Conservation (phyloP, 2,329 filamentous ascomycete species). For the Colletotrichum phormii region DNA sequence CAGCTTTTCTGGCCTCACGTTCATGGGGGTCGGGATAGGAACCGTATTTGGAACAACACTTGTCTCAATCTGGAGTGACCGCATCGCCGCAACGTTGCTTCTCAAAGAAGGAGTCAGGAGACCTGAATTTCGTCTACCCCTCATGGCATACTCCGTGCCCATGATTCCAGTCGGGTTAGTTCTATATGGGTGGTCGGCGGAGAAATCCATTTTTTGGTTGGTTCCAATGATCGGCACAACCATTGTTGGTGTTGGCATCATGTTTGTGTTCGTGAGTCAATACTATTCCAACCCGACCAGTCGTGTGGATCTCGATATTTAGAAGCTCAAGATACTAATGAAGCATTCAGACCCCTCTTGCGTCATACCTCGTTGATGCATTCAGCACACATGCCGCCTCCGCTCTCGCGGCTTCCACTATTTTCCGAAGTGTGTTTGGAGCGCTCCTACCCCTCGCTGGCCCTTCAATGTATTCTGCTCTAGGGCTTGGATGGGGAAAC, state of each 20-base stretch:
- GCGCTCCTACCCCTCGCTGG: slow-evolving; percentile 64
- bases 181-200: slow-evolving; percentile 47
- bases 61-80: slow-evolving; percentile 39
- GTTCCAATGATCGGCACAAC: slow-evolving; percentile 64
- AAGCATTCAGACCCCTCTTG: background rate
- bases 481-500: slow-evolving; percentile 68
- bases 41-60: slow-evolving; percentile 39
- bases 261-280: slow-evolving; percentile 15
- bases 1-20: slow-evolving; percentile 50
- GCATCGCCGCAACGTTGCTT: slow-evolving; percentile 22
- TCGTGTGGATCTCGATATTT: background rate
- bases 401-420: slow-evolving; percentile 73
- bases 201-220: slow-evolving; percentile 68
- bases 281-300: background rate
- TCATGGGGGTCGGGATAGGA: slow-evolving; percentile 61
- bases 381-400: slow-evolving; percentile 70
- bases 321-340: background rate
- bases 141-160: slow-evolving; percentile 36
- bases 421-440: slow-evolving; percentile 62
- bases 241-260: slow-evolving; percentile 57
- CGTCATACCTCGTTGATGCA: slow-evolving; percentile 64
- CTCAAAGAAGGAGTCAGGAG: slow-evolving; percentile 34
- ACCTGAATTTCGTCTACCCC: slow-evolving; percentile 40
- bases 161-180: slow-evolving; percentile 44
- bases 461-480: slow-evolving; percentile 58